phyloP scores from a whole-genome alignment of 192 early-diverging fungal species.

The Dissophora ornata region DNA sequence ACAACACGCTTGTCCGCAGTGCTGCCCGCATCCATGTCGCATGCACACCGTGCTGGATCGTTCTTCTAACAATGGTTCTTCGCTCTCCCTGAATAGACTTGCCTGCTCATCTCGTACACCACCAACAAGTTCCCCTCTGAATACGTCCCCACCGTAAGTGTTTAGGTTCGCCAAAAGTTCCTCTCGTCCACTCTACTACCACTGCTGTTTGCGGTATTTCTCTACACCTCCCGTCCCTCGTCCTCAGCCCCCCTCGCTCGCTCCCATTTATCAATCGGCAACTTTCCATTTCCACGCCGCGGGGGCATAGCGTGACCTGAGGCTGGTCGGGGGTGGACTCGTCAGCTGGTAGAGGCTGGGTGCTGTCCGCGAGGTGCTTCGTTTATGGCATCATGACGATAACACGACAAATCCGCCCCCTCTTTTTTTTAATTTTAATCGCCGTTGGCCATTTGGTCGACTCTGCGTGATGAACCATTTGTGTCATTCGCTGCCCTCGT shows the following conservation, averaged over 20 bases:
- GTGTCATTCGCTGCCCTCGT: no score
- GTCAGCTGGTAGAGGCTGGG: no score
- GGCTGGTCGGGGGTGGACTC: background rate
- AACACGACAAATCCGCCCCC: background rate
- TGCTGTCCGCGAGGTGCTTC: background rate
- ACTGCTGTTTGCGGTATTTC: no score
- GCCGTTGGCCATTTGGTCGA: background rate
- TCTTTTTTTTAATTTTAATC: constrained; percentile 7
- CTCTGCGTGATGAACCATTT: no score
- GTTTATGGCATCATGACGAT: constrained; percentile 9
- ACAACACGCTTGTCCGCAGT: background rate
- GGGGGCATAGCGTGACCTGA: background rate
- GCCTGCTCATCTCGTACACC: constrained; percentile 95
- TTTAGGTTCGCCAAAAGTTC: no score
- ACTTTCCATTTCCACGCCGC: background rate
- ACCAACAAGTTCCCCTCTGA: constrained; percentile 97
- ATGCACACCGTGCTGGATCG: background rate
- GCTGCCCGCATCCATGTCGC: no score
- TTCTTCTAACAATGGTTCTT: background rate
- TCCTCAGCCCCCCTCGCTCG: background rate
- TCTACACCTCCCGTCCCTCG: background rate
- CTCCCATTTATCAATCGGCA: no score
- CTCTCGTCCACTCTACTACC: no score
- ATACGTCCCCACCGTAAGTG: constrained; percentile 93
- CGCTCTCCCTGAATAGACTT: constrained; percentile 70